Percentiles rank a stretch among this genome's conserved stretches.
phyloP scores from a whole-genome alignment of 176 grass and related monocot genomes.

The Microstegium vimineum region DNA sequence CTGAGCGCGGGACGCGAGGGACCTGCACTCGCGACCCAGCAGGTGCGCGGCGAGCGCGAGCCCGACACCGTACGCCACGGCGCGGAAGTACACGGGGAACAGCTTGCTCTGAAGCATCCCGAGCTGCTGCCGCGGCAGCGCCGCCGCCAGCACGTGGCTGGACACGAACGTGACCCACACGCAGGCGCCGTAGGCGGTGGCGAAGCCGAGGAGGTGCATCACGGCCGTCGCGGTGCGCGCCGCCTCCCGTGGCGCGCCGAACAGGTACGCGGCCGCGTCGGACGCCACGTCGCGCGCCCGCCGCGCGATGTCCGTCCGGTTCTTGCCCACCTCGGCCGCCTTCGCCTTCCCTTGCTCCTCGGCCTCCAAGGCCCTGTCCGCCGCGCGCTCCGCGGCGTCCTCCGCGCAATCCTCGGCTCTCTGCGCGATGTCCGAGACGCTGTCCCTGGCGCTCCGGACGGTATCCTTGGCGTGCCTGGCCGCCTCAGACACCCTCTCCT shows the following conservation, averaged over 20 bases:
- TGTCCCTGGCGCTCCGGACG: conserved; percentile 6
- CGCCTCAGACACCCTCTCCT: not conserved
- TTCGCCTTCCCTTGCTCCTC: conserved; percentile 26
- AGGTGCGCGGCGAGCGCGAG: conserved; percentile 50
- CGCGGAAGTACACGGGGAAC: conserved; percentile 85
- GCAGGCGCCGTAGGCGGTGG: conserved; percentile 56
- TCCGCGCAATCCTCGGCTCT: conserved; percentile 27
- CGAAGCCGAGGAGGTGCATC: conserved; percentile 58
- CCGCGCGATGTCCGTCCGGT: conserved; percentile 56
- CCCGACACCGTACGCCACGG: conserved; percentile 49
- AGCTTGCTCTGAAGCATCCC: conserved; percentile 89
- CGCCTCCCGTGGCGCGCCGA: conserved; percentile 21
- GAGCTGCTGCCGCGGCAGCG: conserved; percentile 67
- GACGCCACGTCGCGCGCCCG: conserved; percentile 48
- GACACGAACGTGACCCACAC: conserved; percentile 95
- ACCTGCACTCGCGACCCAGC: conserved; percentile 34
- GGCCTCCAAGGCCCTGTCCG: conserved; percentile 8
- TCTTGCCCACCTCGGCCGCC: conserved; percentile 35
- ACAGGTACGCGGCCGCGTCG: conserved; percentile 39
- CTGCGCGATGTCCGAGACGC: conserved; percentile 7
- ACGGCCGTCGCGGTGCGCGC: conserved; percentile 39
- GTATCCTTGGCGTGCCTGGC: conserved; percentile 10
- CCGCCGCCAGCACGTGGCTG: conserved; percentile 52
- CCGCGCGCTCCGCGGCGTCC: not conserved
- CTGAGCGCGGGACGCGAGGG: conserved; percentile 44